These are phyloP conservation scores for Haplosporangium sp. DNA, from an alignment of 371 early-diverging fungal species.

Conservation along the genomic window DNA sequence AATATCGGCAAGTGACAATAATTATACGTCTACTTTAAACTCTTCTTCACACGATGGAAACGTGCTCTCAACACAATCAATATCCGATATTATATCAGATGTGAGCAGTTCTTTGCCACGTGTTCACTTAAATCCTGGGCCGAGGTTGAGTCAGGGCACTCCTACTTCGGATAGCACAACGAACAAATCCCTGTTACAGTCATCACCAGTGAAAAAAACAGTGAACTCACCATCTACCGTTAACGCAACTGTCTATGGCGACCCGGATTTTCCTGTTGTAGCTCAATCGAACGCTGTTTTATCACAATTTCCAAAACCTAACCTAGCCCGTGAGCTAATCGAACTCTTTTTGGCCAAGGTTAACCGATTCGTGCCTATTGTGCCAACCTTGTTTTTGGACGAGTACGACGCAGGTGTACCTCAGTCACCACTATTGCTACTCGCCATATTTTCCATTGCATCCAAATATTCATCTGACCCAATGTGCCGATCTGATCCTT, in stretches of 20 bases:
- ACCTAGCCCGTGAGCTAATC: constrained; percentile 12
- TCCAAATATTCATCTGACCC: constrained; percentile 15
- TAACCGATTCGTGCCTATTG: constrained; percentile 11
- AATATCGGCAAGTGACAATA: background rate
- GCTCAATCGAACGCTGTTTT: constrained; percentile 11
- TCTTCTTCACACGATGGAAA: background rate
- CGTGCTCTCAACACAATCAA: background rate
- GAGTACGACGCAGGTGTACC: constrained; percentile 16
- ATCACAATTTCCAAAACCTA: constrained; percentile 11
- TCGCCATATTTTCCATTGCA: constrained; percentile 12
- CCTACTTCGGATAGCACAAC: background rate
- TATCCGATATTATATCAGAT: background rate
- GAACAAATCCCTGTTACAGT: background rate
- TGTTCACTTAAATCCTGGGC: background rate
- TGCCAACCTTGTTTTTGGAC: constrained; percentile 10
- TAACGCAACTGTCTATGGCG: constrained; percentile 3
- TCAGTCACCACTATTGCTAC: constrained; percentile 5
- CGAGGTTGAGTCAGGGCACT: background rate
- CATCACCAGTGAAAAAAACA: background rate
- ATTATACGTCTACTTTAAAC: constrained; percentile 1
- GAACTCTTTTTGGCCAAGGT: constrained; percentile 9
- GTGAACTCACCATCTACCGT: no score
- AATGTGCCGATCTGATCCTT: constrained; percentile 14
- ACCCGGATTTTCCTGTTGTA: constrained; percentile 12
- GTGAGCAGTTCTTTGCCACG: constrained; percentile 1